Evolutionary conservation across 345 rosid species (phyloP), one percentile per base, ranked within the genome.

Genomic region (Salix brachista): DNA sequence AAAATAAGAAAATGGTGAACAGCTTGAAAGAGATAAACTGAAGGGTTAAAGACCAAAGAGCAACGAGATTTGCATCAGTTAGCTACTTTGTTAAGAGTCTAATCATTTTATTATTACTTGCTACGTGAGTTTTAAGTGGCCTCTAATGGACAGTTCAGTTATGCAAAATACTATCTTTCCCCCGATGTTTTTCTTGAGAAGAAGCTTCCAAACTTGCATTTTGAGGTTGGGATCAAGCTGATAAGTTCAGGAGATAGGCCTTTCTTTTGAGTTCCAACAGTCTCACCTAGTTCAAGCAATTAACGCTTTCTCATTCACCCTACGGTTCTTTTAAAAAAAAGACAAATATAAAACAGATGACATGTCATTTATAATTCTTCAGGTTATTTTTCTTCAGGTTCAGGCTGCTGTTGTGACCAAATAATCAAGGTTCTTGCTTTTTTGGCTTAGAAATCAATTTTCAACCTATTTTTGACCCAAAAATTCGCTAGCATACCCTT

Each of bases 161-260:
- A 48, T 30, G 82, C 37, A 8, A 75, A 60, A 74, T 21, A 11
- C 25, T 78, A 91, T 92, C 91, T 86, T 64, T 89, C 95, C 76
- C 87, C 82, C 3, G 82, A 81, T 70, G 75, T 89, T 84, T 87
- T 89, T 39, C 87, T 84, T 9, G 81, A 85, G 80, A 91, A 88
- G 67, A 91, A 81, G 79, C 80, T 82, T 61, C 88, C 85, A 21
- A 84, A 83, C 85, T 89, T 89, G 87, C 83, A 88, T 75, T 83
- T 91, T 62, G 92, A 83, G 73, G 87, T 84, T 21, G 91, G 95
- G 81, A 91, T 91, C 75, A 81, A 79, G 69, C 83, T 77, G 48
- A 91, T 89, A 26, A 86, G 88, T 72, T 89, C 91, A 41, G 84
- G 80, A 9, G 89, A 73, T 8, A 89, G 91, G 64, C 95, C 95